phyloP scores from a whole-genome alignment of 257 asterid species.

The Capsicum chinense region DNA sequence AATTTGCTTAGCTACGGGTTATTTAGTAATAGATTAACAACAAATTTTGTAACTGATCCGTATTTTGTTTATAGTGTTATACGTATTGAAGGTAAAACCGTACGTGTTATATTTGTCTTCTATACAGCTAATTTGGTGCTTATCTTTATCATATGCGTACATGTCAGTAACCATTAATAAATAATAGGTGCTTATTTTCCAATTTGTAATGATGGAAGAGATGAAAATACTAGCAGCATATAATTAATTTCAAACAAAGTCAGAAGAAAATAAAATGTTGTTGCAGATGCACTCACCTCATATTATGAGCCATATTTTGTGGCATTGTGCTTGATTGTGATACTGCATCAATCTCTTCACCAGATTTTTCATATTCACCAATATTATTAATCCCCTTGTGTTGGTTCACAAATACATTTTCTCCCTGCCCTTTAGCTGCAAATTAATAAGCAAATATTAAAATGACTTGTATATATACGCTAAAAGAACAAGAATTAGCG shows the following conservation, averaged over 20 bases:
- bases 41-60: neutral
- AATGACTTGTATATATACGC: neutral
- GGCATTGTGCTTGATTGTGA: slow-evolving; percentile 45
- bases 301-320: slow-evolving; percentile 44
- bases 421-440: slow-evolving; percentile 47
- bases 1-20: neutral
- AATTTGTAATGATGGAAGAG: slow-evolving; percentile 32
- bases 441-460: slow-evolving; percentile 28
- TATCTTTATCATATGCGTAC: slow-evolving; percentile 9
- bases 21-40: neutral
- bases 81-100: too few relatives aligned
- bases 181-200: slow-evolving; percentile 10
- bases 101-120: neutral
- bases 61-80: too few relatives aligned
- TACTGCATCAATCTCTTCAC: slow-evolving; percentile 44
- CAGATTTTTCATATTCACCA: slow-evolving; percentile 36
- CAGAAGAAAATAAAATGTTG: slow-evolving; percentile 19
- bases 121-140: neutral
- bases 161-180: slow-evolving; percentile 31
- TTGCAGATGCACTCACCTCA: slow-evolving; percentile 52
- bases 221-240: slow-evolving; percentile 12
- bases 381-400: slow-evolving; percentile 35
- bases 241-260: slow-evolving; percentile 9
- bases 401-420: slow-evolving; percentile 39
- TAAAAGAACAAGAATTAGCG: neutral